Conservation (phyloP, 192 early-diverging fungal genomes). For the Obelidium mucronatum region DNA sequence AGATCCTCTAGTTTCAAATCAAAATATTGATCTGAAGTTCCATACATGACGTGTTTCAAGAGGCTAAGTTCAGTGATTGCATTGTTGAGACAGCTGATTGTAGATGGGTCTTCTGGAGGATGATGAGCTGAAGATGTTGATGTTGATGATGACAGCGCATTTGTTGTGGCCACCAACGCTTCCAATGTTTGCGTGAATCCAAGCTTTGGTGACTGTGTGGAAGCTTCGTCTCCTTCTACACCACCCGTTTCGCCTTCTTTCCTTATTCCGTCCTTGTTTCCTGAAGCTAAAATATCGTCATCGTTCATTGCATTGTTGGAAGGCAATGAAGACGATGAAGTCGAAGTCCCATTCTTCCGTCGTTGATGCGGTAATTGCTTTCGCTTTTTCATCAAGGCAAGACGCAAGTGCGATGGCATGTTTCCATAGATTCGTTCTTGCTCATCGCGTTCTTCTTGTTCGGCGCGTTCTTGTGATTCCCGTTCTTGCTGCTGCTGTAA, state of each 20-base stretch:
- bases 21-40: background rate
- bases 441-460: background rate
- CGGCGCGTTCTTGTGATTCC: background rate
- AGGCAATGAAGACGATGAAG: no score
- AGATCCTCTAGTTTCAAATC: background rate
- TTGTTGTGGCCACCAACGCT: background rate
- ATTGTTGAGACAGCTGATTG: background rate
- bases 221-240: no score
- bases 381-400: constrained; percentile 4
- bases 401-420: constrained; percentile 15
- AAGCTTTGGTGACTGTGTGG: no score
- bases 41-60: background rate
- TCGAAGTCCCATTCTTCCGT: background rate
- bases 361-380: background rate
- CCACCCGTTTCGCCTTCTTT: no score
- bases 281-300: no score
- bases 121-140: background rate
- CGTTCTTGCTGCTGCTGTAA: background rate
- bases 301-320: no score
- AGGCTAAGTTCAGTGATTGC: background rate
- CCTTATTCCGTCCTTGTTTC: no score
- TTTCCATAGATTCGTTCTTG: background rate
- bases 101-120: background rate
- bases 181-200: no score
- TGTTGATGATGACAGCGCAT: background rate